Percentiles rank a stretch among this genome's conserved stretches.
phyloP scores from a whole-genome alignment of 345 rosid species.

The Citrus sp. region DNA sequence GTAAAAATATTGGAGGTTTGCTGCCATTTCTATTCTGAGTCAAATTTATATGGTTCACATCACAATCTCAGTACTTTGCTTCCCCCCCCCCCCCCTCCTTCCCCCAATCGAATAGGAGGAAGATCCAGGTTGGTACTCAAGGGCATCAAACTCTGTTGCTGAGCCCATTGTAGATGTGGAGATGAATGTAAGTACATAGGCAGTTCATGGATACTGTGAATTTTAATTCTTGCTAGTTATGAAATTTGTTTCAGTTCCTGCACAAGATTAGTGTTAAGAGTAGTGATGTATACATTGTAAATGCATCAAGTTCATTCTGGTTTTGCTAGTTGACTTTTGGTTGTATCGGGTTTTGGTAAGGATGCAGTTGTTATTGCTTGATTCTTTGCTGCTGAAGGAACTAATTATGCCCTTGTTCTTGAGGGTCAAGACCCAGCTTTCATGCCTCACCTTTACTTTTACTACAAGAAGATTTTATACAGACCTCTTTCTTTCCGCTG shows the following conservation, averaged over 20 bases:
- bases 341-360: background rate
- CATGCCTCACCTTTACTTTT: background rate
- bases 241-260: background rate
- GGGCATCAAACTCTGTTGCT: constrained; percentile 64
- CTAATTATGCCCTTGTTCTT: background rate
- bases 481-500: background rate
- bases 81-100: background rate
- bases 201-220: background rate
- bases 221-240: background rate
- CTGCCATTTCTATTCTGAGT: constrained; percentile 17
- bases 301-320: background rate
- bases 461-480: background rate
- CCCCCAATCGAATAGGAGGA: constrained; percentile 63
- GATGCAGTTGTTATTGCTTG: background rate
- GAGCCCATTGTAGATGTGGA: constrained; percentile 72
- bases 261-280: background rate
- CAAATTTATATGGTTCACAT: constrained; percentile 1
- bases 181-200: constrained; percentile 54
- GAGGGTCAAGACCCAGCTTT: background rate
- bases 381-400: background rate
- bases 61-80: background rate
- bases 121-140: constrained; percentile 96
- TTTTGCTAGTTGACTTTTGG: background rate
- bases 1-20: constrained; percentile 96
- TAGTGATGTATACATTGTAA: background rate